Base-by-base conservation (phyloP, 805 yeast species). In the Lachancea thermotolerans region DNA sequence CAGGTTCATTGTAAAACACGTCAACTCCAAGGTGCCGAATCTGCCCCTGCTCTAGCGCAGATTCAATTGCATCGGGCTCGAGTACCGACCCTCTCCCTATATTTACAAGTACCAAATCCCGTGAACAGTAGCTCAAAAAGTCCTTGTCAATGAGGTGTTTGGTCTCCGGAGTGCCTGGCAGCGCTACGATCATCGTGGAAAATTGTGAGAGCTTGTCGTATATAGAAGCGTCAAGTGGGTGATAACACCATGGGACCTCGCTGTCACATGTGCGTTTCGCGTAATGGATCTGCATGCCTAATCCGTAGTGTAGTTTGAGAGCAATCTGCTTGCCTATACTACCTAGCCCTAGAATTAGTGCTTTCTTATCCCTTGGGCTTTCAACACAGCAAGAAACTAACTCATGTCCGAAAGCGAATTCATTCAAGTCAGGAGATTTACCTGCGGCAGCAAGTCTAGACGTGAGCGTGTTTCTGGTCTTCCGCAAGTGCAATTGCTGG, bases 221-320 rank as follows among this genome's bases (percentile, higher is more conserved):
- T 12, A 77, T 42, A 10, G 62, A 49, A 2, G 59, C 38, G 43
- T 68, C 73, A 35, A 59, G 46, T 10, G 58, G 64, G 71, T 33
- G 64, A 60, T 15, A 67, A 67, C 14, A 57, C 62, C 60, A 65
- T 67, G 59, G 57, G 1, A 51, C 53, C 2, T 64, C 50, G 4
- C 18, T 2, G 30, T 55, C 54, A 40, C 62, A 64, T 4, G 58
- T 66, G 54, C 84, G 67, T 51, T 77, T 78, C 41, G 77, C 67
- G 54, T 81, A 81, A 46, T 70, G 74, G 25, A 81, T 67, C 38
- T 75, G 62, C 85, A 81, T 78, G 1, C 83, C 84, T 35, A 81
- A 55, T 8, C 70, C 73, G 37, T 66, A 45, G 16, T 58, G 59
- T 51, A 78, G 66, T 52, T 79, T 72, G 44, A 52, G 52, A 1